Evolutionary conservation across 2,329 filamentous ascomycete genomes (phyloP).

Genomic region (Penicillium sp.): DNA sequence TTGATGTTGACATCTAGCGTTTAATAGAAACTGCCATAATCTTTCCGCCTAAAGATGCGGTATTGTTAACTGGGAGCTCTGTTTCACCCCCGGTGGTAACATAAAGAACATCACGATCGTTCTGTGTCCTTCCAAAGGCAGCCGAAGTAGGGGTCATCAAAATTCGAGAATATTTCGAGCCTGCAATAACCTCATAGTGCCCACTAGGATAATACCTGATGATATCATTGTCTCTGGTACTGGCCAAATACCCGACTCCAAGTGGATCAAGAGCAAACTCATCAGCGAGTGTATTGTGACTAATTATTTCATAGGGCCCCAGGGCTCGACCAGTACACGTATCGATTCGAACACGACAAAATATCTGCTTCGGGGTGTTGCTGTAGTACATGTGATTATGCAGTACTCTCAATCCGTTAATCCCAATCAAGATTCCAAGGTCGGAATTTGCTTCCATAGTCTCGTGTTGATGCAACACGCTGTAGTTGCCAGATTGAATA

Average conservation of each 20-base stretch:
- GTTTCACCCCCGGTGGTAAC: constrained; percentile 15
- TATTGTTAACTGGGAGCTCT: background rate
- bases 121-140: constrained; percentile 13
- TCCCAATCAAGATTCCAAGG: constrained; percentile 8
- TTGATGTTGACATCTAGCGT: background rate
- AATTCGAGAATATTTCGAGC: constrained; percentile 9
- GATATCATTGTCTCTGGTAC: constrained; percentile 14
- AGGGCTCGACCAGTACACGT: constrained; percentile 12
- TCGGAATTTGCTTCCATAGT: constrained; percentile 10
- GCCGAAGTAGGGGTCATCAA: constrained; percentile 19
- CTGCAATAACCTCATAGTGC: constrained; percentile 3
- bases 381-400: constrained; percentile 19
- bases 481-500: constrained; percentile 12
- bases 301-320: constrained; percentile 17
- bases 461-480: constrained; percentile 15
- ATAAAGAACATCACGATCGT: constrained; percentile 12
- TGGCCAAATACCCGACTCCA: constrained; percentile 18
- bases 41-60: constrained; percentile 3
- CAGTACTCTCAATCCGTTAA: constrained; percentile 16
- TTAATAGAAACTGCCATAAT: constrained; percentile 2
- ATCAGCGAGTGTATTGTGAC: constrained; percentile 11
- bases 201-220: constrained; percentile 7
- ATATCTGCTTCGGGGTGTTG: constrained; percentile 16
- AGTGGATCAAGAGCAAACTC: constrained; percentile 19
- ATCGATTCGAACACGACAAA: constrained; percentile 21